Base-by-base conservation (phyloP, 805 yeast genomes). In the Hanseniaspora vineae region DNA sequence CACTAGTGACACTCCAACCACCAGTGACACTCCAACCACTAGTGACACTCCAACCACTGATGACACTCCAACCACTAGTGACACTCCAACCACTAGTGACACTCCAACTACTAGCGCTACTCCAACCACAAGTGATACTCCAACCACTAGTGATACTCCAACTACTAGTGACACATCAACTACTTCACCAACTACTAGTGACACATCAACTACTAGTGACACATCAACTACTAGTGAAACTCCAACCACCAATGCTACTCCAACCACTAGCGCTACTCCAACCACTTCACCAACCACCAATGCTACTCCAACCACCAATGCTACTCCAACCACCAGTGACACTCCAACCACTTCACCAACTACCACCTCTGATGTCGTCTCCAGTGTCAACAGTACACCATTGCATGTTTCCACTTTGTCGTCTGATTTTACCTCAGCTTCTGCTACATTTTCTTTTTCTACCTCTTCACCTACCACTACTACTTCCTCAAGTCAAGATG, bases 391-490 rank as follows among this genome's bases (percentile, higher is more conserved):
- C 50, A 39, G 50, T 42, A 44, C 42, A 32, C 31, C 47, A 37
- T 6, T 55, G 42, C 49, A 50, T 50, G 19, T 48, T 50, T 12
- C 49, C 54, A 6, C 49, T 56, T 33, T 51, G 55, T 15, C 58
- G 66, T 11, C 61, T 66, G 6, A 64, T 66, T 6, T 62, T 61
- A 5, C 59, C 65, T 5, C 60, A 66, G 2, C 55, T 58, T 48
- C 58, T 23, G 29, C 29, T 49, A 40, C 46, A 14, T 20, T 56
- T 17, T 54, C 61, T 15, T 54, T 60, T 32, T 50, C 59, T n/a
- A 62, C 64, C 18, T 4, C 29, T 18, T 4, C 29, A 17, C 29
- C 17, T 17, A 14, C 44, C 20, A 17, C 42, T 23, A 11, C 45
- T 50, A 39, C 50, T 42, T 42, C 50, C 37, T 42, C 42, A 39